phyloP scores from a whole-genome alignment of 495 filamentous ascomycete species.

The Penicillium pulvis region DNA sequence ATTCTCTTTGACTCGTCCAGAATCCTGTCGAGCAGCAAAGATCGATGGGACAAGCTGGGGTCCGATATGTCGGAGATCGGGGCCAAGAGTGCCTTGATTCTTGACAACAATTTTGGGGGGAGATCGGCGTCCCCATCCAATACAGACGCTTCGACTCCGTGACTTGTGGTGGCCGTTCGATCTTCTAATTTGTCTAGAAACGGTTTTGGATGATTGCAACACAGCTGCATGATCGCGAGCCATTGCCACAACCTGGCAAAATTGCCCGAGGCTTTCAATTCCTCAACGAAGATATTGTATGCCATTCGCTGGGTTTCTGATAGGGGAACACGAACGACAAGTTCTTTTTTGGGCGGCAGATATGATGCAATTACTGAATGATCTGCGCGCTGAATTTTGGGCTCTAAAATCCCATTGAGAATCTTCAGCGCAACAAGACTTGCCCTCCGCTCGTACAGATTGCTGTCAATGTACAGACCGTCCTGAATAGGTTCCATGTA shows the following conservation, averaged over 20 bases:
- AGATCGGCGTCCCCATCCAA: slow-evolving; percentile 34
- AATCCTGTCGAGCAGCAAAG: slow-evolving; percentile 65
- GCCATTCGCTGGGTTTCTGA: slow-evolving; percentile 63
- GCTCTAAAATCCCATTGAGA: slow-evolving; percentile 69
- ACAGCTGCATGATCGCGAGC: slow-evolving; percentile 58
- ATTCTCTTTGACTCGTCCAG: slow-evolving; percentile 58
- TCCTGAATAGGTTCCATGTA: slow-evolving; percentile 73
- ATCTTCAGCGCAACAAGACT: slow-evolving; percentile 67
- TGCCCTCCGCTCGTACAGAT: slow-evolving; percentile 48
- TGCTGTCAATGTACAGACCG: slow-evolving; percentile 69
- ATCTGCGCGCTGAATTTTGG: slow-evolving; percentile 78
- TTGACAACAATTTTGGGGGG: slow-evolving; percentile 25
- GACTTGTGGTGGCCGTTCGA: not conserved
- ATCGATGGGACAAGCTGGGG: slow-evolving; percentile 61
- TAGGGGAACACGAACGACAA: slow-evolving; percentile 72
- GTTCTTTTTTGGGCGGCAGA: slow-evolving; percentile 76
- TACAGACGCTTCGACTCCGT: not conserved
- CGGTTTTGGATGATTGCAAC: slow-evolving; percentile 75
- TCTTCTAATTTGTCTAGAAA: slow-evolving; percentile 58
- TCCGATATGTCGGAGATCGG: slow-evolving; percentile 33
- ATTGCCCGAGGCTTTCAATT: not conserved
- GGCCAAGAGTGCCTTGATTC: slow-evolving; percentile 33
- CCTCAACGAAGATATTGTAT: slow-evolving; percentile 61
- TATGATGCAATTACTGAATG: slow-evolving; percentile 63
- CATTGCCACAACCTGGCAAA: slow-evolving; percentile 50